Percentiles rank a stretch among this genome's conserved stretches.
Evolutionary conservation across 345 rosid genomes (phyloP).

Genomic region (Brassica rapa): DNA sequence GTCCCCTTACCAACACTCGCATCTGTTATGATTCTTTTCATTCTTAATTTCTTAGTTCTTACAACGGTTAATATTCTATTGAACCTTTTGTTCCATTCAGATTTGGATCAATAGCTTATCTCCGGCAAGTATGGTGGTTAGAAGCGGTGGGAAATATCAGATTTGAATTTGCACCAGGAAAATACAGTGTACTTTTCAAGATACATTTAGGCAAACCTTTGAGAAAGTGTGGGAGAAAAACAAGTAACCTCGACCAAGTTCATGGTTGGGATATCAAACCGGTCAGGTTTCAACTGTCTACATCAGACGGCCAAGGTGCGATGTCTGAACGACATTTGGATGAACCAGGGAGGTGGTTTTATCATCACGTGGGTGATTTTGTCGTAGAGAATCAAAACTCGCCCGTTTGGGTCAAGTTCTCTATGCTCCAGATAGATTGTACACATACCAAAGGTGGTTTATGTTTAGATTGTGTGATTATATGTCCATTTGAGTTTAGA

Average conservation of each 20-base stretch:
- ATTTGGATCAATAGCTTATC: constrained; percentile 74
- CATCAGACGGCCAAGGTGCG: constrained; percentile 64
- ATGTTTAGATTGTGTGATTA: constrained; percentile 72
- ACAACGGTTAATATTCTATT: not conserved
- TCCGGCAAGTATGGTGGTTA: constrained; percentile 97
- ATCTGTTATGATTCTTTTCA: not conserved
- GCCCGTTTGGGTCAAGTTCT: constrained; percentile 59
- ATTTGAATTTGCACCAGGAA: constrained; percentile 75
- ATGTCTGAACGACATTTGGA: constrained; percentile 57
- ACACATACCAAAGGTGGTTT: constrained; percentile 96
- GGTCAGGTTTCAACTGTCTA: constrained; percentile 69
- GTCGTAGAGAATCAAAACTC: constrained; percentile 45
- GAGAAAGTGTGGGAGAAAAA: constrained; percentile 60
- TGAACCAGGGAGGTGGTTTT: constrained; percentile 69
- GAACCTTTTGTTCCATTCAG: constrained; percentile 30
- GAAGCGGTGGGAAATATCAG: constrained; percentile 75
- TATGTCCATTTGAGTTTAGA: constrained; percentile 60
- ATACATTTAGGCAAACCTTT: constrained; percentile 66
- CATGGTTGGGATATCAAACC: constrained; percentile 94
- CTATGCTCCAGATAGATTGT: constrained; percentile 93
- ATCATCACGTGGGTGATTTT: constrained; percentile 77
- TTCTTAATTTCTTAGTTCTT: not conserved
- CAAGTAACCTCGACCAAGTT: constrained; percentile 67
- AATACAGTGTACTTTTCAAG: constrained; percentile 70
- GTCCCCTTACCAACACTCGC: constrained; percentile 8